Percentiles rank a stretch among this genome's conserved stretches.
phyloP scores from a whole-genome alignment of 345 rosid genomes.

The Lumnitzera littorea region DNA sequence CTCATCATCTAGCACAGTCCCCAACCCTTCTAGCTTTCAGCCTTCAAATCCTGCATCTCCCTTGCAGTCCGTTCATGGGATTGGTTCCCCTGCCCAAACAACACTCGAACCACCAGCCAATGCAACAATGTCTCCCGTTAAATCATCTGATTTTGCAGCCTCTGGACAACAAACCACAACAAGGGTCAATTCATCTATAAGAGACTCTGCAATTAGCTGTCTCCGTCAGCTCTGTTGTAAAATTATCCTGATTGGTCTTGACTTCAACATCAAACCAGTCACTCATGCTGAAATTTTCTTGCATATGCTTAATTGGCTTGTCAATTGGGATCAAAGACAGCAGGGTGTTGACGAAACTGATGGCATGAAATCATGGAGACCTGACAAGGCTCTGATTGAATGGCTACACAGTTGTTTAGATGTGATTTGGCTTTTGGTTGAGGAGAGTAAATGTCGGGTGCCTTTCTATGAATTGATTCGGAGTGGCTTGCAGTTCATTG shows the following conservation, averaged over 20 bases:
- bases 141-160: slow-evolving; percentile 41
- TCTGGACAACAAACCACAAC: slow-evolving; percentile 37
- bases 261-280: slow-evolving; percentile 65
- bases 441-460: slow-evolving; percentile 77
- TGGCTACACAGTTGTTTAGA: slow-evolving; percentile 93
- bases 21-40: slow-evolving; percentile 56
- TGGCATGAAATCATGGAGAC: slow-evolving; percentile 56
- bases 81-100: slow-evolving; percentile 75
- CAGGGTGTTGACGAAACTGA: slow-evolving; percentile 55
- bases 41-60: slow-evolving; percentile 56
- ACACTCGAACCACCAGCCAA: slow-evolving; percentile 53
- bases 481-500: slow-evolving; percentile 91
- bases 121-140: slow-evolving; percentile 47
- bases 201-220: slow-evolving; percentile 63
- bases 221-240: slow-evolving; percentile 87
- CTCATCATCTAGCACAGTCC: slow-evolving; percentile 35
- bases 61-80: slow-evolving; percentile 58
- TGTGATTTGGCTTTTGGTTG: slow-evolving; percentile 88
- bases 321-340: slow-evolving; percentile 89
- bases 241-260: slow-evolving; percentile 72
- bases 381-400: slow-evolving; percentile 63
- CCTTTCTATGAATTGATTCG: slow-evolving; percentile 93
- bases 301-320: slow-evolving; percentile 84
- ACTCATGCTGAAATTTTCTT: slow-evolving; percentile 77
- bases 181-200: slow-evolving; percentile 36